Evolutionary conservation across 1,284 basidiomycete genomes (phyloP).

Genomic region (Naganishia sp.): DNA sequence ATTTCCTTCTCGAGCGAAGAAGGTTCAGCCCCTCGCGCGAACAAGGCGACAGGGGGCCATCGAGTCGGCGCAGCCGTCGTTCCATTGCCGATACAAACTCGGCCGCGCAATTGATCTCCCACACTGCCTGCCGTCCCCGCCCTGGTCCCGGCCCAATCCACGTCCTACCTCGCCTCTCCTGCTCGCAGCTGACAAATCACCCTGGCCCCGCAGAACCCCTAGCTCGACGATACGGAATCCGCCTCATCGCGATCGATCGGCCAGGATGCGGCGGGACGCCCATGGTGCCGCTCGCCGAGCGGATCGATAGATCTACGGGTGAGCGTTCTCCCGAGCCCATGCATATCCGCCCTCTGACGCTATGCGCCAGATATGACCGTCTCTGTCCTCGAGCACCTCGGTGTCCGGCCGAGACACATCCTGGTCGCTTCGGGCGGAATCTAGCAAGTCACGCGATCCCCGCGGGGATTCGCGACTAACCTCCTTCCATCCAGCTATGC

Average conservation of each 20-base stretch:
- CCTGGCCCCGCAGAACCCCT: constrained; percentile 42
- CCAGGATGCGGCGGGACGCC: constrained; percentile 48
- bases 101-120: too few relatives aligned
- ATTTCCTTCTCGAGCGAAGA: too few relatives aligned
- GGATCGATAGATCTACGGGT: constrained; percentile 46
- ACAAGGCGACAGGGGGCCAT: too few relatives aligned
- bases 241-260: constrained; percentile 48
- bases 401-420: constrained; percentile 43
- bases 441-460: constrained; percentile 39
- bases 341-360: constrained; percentile 9
- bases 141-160: too few relatives aligned
- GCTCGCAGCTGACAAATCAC: too few relatives aligned
- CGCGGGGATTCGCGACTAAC: neutral
- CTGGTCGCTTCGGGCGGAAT: constrained; percentile 48
- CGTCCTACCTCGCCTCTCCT: too few relatives aligned
- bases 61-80: too few relatives aligned
- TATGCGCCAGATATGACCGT: constrained; percentile 42
- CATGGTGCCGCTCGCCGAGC: constrained; percentile 40
- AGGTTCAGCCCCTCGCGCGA: too few relatives aligned
- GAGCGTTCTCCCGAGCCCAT: constrained; percentile 13
- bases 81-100: too few relatives aligned
- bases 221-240: constrained; percentile 41
- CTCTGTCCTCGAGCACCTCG: constrained; percentile 47
- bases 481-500: constrained; percentile 40
- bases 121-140: too few relatives aligned